Evolutionary conservation across 1,284 basidiomycete genomes (phyloP), one percentile per base, ranked within the genome.

Genomic region (Trichosporon coremiiforme): DNA sequence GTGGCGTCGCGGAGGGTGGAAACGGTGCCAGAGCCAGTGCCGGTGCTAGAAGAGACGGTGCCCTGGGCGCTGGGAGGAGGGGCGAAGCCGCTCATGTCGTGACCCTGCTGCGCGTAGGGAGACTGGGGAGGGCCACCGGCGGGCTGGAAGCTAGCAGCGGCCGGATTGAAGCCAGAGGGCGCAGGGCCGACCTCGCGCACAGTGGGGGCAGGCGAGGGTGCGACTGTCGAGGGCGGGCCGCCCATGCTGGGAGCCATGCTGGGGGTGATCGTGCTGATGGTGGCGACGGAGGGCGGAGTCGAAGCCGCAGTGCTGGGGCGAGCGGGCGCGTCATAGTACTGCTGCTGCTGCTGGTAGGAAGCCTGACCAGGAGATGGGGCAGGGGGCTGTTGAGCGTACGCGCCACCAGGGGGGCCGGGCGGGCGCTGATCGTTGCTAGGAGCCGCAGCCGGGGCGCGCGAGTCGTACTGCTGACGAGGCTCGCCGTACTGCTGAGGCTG

Each of bases 201-300:
- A n/a, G 57, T 62, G 31, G 57, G 57, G 2, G 57, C 57, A n/a
- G 57, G 57, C 15, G 57, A 62, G 29, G 57, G 57, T 15, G 57
- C 57, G 10, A 33, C 57, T 17, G 57, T 62, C 20, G 57, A 62
- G 20, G 57, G 57, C 29, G 57, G 12, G 15, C 9, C 15, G 22
- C 57, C 57, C 57, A 62, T 62, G 29, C 57, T 62, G 57, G 57
- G 57, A 17, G 57, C 57, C 57, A 62, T 62, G 57, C 57, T 62
- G 57, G 57, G 57, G 29, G 57, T 62, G 57, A 62, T 62, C 6
- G 57, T 62, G 29, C 57, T 62, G 57, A 62, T 62, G 29, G 57
- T 62, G 4, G 57, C 57, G 33, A 62, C 57, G 2, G 57, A 62
- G 29, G 57, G 29, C 13, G 57, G 31, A 35, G 31, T 29, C 13